Conservation (phyloP, 192 early-diverging fungal genomes). For the Rhizoclosmatium globosum region DNA sequence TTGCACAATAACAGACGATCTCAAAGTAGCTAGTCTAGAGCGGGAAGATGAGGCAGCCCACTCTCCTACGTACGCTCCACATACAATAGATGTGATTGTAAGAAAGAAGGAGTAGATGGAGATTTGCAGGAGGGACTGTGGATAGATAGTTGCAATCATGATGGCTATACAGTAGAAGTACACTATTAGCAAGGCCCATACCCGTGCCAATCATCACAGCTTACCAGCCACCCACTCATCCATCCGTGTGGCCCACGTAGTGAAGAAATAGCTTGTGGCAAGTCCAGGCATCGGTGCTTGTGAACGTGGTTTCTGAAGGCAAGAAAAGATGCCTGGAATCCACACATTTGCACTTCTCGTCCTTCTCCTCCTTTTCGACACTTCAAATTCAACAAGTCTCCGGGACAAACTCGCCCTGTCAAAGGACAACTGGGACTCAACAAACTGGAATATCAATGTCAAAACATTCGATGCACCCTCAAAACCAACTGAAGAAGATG, state of each 20-base stretch:
- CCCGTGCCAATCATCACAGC: not conserved
- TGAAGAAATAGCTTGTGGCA: constrained; percentile 46
- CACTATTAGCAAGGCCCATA: too few species aligned
- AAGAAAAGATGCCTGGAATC: too few species aligned
- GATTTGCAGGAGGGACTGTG: constrained; percentile 44
- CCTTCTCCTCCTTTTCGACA: too few species aligned
- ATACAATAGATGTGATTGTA: constrained; percentile 44
- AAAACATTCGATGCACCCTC: too few species aligned
- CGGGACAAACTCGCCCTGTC: too few species aligned
- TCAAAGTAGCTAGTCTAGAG: not conserved
- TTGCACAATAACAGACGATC: constrained; percentile 44
- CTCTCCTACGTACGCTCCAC: constrained; percentile 40
- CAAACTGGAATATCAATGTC: too few species aligned
- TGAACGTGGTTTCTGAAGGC: too few species aligned
- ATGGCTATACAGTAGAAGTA: constrained; percentile 22
- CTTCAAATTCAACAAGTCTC: too few species aligned
- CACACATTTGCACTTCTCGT: too few species aligned
- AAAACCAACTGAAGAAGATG: too few species aligned
- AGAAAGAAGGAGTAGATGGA: constrained; percentile 46
- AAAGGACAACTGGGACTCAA: too few species aligned
- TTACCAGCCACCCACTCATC: constrained; percentile 54
- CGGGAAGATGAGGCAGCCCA: not conserved
- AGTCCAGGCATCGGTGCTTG: not conserved
- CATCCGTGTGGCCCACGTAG: constrained; percentile 51
- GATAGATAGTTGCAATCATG: constrained; percentile 48